Evolutionary conservation across 331 rosid species (phyloP), one percentile per base, ranked within the genome.

Genomic region (Phaseolus coccineus): DNA sequence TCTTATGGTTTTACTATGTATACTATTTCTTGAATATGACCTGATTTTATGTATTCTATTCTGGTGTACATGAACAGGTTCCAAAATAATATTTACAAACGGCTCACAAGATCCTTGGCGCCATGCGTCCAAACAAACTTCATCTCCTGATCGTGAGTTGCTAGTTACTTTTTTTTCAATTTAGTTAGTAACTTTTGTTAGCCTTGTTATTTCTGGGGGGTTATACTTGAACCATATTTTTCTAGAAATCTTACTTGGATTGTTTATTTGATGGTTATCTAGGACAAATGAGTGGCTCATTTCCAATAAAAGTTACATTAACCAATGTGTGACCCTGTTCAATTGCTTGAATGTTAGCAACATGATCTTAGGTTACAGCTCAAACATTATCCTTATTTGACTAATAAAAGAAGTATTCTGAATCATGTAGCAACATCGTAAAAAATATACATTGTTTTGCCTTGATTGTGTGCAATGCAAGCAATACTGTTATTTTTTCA

Each of bases 81-180:
- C 97, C 51, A 95, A 92, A 81, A 95, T 95, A 80, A 81, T 95
- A 66, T 95, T 95, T 75, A 70, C 94, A 70, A 93, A 95, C 64
- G 97, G 99, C 71, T 93, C 99, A 3, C 99, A 95, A 81, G 99
- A 95, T 84, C 99, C 99, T n/a, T 95, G 99, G 99, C 99, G 99
- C 78, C 97, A 79, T 50, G 99, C 98, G 14, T 95, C 98, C 39
- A 95, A 95, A 70, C 96, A 90, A 81, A 87, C 50, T 52, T 87
- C 97, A 68, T 87, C 97, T 25, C 83, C 96, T 61, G 96, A 93
- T 63, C n/a, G 99, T 95, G 90, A 91, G 99, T 90, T 79, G 74
- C 59, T 42, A 70, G 46, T 75, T 82, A 64, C 68, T 65, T 85
- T 72, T 74, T 81, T 42, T 50, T 61, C 33, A 76, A 28, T 82